Conservation (phyloP, 2,329 filamentous ascomycete genomes). For the Balansia obtecta region DNA sequence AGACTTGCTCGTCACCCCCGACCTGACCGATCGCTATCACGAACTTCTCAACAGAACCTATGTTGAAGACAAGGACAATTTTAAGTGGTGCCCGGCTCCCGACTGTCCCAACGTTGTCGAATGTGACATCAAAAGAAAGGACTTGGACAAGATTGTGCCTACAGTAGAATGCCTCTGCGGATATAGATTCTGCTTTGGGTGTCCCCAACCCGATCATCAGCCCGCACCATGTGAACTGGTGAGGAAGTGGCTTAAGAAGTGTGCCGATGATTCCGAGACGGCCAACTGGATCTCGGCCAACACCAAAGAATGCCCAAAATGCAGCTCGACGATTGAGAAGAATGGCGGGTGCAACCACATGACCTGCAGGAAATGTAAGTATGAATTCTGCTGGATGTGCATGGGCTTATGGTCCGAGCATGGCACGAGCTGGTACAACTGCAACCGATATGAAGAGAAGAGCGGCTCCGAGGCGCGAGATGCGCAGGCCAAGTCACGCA, state of each 20-base stretch:
- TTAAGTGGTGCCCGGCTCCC: conserved; percentile 98
- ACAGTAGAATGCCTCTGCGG: conserved; percentile 79
- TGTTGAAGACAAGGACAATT: conserved; percentile 88
- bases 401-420: conserved; percentile 99
- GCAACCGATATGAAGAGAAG: conserved; percentile 94
- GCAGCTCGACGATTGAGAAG: conserved; percentile 96
- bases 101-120: conserved; percentile 91
- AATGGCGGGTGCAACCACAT: conserved; percentile 97
- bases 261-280: conserved; percentile 94
- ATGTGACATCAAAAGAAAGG: conserved; percentile 77
- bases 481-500: conserved; percentile 79
- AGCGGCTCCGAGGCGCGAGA: conserved; percentile 82
- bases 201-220: conserved; percentile 79
- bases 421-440: conserved; percentile 99
- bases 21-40: conserved; percentile 56
- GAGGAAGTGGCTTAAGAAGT: conserved; percentile 95
- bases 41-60: conserved; percentile 85
- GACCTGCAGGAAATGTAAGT: conserved; percentile 90
- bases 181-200: conserved; percentile 91
- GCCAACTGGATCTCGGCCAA: conserved; percentile 99
- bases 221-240: conserved; percentile 85
- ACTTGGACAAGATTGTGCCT: conserved; percentile 73
- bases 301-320: conserved; percentile 95
- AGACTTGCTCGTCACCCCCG: conserved; percentile 55
- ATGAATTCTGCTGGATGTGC: conserved; percentile 99